Evolutionary conservation across 108 stramenopile species (phyloP).

Genomic region (Nannochloropsis granulata): DNA sequence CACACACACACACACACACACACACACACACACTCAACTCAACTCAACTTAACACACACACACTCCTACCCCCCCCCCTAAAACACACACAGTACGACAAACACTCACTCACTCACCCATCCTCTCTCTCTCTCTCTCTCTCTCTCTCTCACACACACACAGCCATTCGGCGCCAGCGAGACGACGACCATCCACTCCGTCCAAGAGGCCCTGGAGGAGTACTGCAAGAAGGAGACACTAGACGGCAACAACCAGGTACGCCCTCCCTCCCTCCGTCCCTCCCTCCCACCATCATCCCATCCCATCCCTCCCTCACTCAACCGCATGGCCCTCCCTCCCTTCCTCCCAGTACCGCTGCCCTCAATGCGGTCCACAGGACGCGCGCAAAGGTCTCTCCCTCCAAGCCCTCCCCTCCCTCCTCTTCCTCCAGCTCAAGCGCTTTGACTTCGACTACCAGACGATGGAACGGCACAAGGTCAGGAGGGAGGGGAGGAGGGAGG

Average conservation of each 20-base stretch:
- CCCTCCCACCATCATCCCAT: background rate
- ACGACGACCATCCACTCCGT: constrained; percentile 1
- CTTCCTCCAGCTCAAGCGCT: constrained; percentile 42
- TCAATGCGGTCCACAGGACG: constrained; percentile 13
- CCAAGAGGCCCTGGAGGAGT: constrained; percentile 33
- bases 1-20: too few species aligned
- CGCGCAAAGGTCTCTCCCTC: constrained; percentile 39
- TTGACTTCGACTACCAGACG: constrained; percentile 34
- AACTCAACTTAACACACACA: too few species aligned
- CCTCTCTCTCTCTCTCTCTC: background rate
- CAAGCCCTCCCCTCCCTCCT: constrained; percentile 31
- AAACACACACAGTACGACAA: too few species aligned
- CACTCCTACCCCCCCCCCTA: too few species aligned
- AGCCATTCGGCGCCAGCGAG: background rate
- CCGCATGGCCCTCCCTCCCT: background rate
- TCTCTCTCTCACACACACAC: background rate
- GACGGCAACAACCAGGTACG: constrained; percentile 44
- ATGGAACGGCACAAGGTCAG: too few species aligned
- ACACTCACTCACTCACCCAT: background rate
- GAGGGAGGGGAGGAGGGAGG: too few species aligned
- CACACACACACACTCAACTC: too few species aligned
- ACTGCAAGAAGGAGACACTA: constrained; percentile 34
- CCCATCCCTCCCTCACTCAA: background rate
- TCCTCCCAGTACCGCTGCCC: background rate
- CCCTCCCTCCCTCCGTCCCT: background rate